These are phyloP conservation scores for Citrus unshiu DNA, from an alignment of 345 rosid genomes.

Conservation along the genomic window DNA sequence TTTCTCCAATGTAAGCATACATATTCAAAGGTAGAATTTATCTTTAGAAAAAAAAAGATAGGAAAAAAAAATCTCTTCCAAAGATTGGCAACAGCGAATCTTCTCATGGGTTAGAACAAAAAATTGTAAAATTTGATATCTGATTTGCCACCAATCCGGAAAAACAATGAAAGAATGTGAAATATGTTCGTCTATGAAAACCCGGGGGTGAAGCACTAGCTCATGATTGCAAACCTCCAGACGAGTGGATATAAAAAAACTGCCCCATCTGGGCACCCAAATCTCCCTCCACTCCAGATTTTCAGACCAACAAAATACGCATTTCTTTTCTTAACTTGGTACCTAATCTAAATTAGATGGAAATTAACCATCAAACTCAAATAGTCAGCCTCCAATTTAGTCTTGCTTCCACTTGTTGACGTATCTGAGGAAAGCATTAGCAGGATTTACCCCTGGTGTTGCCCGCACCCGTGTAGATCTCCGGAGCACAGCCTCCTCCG, in stretches of 20 bases:
- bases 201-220: not conserved
- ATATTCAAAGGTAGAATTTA: too few species aligned
- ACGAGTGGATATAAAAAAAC: not conserved
- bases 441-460: slow-evolving; percentile 76
- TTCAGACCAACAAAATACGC: not conserved
- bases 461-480: slow-evolving; percentile 91
- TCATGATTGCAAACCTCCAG: not conserved
- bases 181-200: not conserved
- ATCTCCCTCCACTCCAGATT: not conserved
- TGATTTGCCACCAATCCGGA: not conserved
- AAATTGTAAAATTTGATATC: not conserved
- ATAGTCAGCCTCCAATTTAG: slow-evolving; percentile 13
- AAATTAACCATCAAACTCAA: not conserved
- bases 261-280: not conserved
- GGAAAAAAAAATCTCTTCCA: not conserved
- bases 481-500: slow-evolving; percentile 82
- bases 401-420: slow-evolving; percentile 96
- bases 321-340: not conserved
- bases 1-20: too few species aligned
- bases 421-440: slow-evolving; percentile 69
- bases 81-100: not conserved
- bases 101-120: not conserved
- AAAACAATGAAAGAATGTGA: slow-evolving; percentile 7
- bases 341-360: not conserved
- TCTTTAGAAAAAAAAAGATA: too few species aligned